Base-by-base conservation (phyloP, 495 filamentous ascomycete species). In the Aspergillus saccharolyticus region DNA sequence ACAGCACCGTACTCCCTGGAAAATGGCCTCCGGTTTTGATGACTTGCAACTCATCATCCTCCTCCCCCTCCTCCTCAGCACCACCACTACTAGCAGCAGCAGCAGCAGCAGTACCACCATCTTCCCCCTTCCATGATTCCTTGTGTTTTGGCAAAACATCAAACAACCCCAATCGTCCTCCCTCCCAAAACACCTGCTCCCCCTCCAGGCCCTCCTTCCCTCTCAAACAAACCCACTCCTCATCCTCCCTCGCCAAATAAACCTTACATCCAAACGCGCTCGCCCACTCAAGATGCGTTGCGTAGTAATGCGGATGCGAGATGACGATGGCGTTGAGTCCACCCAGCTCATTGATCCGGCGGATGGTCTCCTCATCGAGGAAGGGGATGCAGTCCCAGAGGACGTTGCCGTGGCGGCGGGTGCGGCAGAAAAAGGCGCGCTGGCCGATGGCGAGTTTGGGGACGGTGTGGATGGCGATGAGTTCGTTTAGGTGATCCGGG, bases 241-340 rank as follows among this genome's bases (percentile, higher is more conserved):
- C 66, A 64, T 92, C 89, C 52, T 88, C 85, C 0, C 56, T 64
- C 0, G 83, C 72, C 0, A 88, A 54, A 52, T 84, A 89, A 0
- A 91, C 80, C 0, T 79, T 80, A 61, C 87, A 90, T 1, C 72
- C 55, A 53, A 93, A 90, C 1, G 66, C 64, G 28, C 71, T 63
- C 0, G 85, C 83, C 89, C 89, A 93, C 43, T 83, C 78, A 0
- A 84, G 59, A 59, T 89, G 82, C 10, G 88, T 85, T 16, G 81
- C 81, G 69, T 89, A 91, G 66, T 85, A 93, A 66, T 93, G 89
- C 33, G 89, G 89, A 67, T 93, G 89, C 0, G 81, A 85, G 61
- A 93, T 90, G 44, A 91, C 83, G 42, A 91, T 90, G 0, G 82
- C 87, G n/a, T 75, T 70, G 3, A 92, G 62, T 0, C 85, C 86